phyloP scores from a whole-genome alignment of 306 rosid genomes.

The Dryas alaskensis region DNA sequence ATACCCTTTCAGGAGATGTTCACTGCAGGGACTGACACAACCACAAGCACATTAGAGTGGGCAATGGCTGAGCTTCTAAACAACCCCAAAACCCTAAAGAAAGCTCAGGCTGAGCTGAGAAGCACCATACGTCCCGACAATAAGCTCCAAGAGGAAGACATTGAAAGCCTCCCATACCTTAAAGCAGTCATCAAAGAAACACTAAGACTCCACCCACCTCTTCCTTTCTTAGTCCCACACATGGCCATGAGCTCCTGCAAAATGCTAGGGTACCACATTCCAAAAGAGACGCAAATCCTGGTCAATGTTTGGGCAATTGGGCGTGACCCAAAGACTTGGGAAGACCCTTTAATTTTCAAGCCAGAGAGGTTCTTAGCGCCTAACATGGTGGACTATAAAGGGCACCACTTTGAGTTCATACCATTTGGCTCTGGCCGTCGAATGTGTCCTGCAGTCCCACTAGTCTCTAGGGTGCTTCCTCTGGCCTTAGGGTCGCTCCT shows the following conservation, averaged over 20 bases:
- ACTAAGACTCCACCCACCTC: slow-evolving; percentile 89
- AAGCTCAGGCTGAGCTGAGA: slow-evolving; percentile 64
- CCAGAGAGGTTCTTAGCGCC: slow-evolving; percentile 76
- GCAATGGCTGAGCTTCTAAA: slow-evolving; percentile 79
- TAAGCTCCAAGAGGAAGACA: slow-evolving; percentile 60
- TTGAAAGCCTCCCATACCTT: slow-evolving; percentile 68
- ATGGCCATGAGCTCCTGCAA: slow-evolving; percentile 68
- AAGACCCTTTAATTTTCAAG: slow-evolving; percentile 54
- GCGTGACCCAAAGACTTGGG: slow-evolving; percentile 69
- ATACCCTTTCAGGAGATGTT: slow-evolving; percentile 65
- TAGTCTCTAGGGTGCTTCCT: slow-evolving; percentile 73
- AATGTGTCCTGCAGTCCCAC: slow-evolving; percentile 84
- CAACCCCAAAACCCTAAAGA: slow-evolving; percentile 57
- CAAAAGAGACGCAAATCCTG: slow-evolving; percentile 64
- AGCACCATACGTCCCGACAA: slow-evolving; percentile 29
- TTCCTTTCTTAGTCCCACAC: slow-evolving; percentile 84
- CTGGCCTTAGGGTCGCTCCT: slow-evolving; percentile 68
- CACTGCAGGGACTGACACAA: slow-evolving; percentile 85
- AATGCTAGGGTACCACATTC: slow-evolving; percentile 56
- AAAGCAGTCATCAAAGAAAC: slow-evolving; percentile 81
- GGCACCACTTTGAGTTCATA: slow-evolving; percentile 67
- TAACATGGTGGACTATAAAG: slow-evolving; percentile 49
- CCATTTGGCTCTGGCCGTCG: slow-evolving; percentile 90
- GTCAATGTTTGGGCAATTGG: slow-evolving; percentile 98
- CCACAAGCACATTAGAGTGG: slow-evolving; percentile 87